A percentile compares a stretch with the other conserved stretches of the same genome.
These are phyloP conservation scores for Staphylotrichum tortipilum DNA, from an alignment of 495 filamentous ascomycete genomes.

Conservation along the genomic window DNA sequence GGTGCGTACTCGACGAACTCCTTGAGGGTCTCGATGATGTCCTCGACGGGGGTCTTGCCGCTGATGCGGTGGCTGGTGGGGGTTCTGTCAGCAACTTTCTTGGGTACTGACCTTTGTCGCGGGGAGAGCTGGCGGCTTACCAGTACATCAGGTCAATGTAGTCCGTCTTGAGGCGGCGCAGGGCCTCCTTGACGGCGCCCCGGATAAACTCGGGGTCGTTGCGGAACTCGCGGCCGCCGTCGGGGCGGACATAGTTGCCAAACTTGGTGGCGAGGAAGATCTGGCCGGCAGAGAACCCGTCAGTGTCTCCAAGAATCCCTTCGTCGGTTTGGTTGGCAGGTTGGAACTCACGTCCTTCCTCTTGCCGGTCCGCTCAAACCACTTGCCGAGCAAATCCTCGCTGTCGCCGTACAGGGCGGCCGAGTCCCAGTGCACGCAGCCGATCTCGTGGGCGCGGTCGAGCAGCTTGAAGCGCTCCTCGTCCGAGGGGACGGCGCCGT, in stretches of 20 bases:
- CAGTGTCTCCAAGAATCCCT: no score
- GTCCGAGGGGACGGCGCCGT: constrained; percentile 29
- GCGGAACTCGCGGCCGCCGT: constrained; percentile 9
- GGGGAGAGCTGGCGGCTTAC: no score
- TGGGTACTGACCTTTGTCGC: no score
- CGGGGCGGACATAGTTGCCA: constrained; percentile 16
- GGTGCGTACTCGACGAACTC: constrained; percentile 9
- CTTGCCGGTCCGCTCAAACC: constrained; percentile 30
- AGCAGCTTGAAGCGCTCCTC: constrained; percentile 33
- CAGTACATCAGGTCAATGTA: constrained; percentile 37
- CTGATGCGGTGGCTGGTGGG: constrained; percentile 12
- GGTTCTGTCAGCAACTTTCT: neutral
- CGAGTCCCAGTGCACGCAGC: constrained; percentile 38
- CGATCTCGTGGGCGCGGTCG: constrained; percentile 31
- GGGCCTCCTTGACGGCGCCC: constrained; percentile 38
- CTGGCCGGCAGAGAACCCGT: no score
- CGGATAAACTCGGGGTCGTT: constrained; percentile 46
- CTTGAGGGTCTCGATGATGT: constrained; percentile 11
- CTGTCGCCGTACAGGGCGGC: constrained; percentile 34
- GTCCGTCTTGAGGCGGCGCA: constrained; percentile 43
- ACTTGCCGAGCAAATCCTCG: constrained; percentile 40
- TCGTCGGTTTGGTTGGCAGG: no score
- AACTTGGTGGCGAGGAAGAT: constrained; percentile 49
- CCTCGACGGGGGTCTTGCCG: constrained; percentile 15
- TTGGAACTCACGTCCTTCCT: constrained; percentile 2